Evolutionary conservation across 2,329 filamentous ascomycete species (phyloP).

Genomic region (Magnaporthiopsis poae): DNA sequence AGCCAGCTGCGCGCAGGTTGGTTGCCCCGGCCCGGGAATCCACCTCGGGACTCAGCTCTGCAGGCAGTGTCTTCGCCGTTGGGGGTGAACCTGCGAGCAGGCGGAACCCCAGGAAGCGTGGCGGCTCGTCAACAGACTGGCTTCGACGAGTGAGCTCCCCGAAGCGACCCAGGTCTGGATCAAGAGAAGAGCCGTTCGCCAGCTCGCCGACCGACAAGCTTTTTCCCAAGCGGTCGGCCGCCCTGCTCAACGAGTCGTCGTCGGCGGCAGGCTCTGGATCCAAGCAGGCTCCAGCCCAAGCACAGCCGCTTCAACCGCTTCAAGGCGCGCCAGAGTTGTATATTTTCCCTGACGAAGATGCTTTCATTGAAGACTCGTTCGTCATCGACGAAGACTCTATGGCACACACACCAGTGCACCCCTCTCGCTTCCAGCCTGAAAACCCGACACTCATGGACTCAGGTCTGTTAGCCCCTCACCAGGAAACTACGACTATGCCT

Average conservation of each 20-base stretch:
- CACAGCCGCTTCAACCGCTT: background rate
- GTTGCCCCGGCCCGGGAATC: background rate
- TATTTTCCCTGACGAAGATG: background rate
- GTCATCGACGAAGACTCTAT: background rate
- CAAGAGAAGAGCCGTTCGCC: background rate
- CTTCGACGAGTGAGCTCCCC: background rate
- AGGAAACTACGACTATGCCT: background rate
- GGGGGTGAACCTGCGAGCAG: too few species aligned
- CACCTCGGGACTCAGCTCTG: background rate
- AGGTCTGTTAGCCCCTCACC: background rate
- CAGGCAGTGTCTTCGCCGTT: background rate
- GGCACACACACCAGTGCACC: background rate
- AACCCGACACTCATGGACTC: background rate
- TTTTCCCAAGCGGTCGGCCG: background rate
- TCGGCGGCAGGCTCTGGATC: background rate
- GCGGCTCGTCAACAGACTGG: slow-evolving; percentile 1
- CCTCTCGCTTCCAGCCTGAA: background rate
- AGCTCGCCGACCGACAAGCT: slow-evolving; percentile 2
- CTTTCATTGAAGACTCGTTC: background rate
- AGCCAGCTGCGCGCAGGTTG: background rate
- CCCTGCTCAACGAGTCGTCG: background rate
- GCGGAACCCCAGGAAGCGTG: background rate
- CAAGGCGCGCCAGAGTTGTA: background rate
- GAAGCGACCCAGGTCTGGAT: slow-evolving; percentile 1
- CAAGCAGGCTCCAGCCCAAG: background rate